Conservation (phyloP, 345 rosid genomes). For the Arabidopsis arenosa region DNA sequence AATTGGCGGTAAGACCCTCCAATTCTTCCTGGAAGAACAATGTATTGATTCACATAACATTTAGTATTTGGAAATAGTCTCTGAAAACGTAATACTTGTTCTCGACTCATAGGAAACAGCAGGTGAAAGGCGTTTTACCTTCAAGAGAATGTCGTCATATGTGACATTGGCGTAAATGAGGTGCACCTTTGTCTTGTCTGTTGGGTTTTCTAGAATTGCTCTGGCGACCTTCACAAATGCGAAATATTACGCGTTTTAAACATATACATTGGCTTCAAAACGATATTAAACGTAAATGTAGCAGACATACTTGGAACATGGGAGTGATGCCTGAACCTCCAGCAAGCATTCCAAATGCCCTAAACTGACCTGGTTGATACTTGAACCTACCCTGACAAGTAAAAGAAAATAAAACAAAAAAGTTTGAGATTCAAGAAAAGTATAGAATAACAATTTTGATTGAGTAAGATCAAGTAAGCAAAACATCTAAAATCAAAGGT, state of each 20-base stretch:
- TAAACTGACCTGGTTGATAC: constrained; percentile 86
- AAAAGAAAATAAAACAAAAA: constrained; percentile 5
- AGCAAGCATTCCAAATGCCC: constrained; percentile 97
- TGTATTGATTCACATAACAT: neutral
- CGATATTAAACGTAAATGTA: neutral
- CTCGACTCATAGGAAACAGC: neutral
- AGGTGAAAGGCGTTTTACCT: constrained; percentile 54
- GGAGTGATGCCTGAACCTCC: constrained; percentile 99
- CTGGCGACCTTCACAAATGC: constrained; percentile 70
- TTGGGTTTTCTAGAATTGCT: constrained; percentile 89
- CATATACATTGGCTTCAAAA: neutral
- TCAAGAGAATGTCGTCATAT: constrained; percentile 87
- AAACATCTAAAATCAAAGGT: constrained; percentile 4
- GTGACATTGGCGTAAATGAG: constrained; percentile 95
- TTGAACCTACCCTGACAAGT: constrained; percentile 84
- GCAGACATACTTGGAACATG: constrained; percentile 83
- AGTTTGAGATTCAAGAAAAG: constrained; percentile 26
- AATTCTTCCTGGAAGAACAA: constrained; percentile 70
- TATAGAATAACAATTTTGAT: neutral
- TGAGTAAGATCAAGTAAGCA: constrained; percentile 1
- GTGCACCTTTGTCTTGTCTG: constrained; percentile 77
- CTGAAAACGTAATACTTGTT: neutral
- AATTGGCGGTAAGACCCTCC: constrained; percentile 67
- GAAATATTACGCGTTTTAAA: neutral
- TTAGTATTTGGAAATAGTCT: neutral